phyloP scores from a whole-genome alignment of 495 filamentous ascomycete genomes.

The Penicillium mononematosum region DNA sequence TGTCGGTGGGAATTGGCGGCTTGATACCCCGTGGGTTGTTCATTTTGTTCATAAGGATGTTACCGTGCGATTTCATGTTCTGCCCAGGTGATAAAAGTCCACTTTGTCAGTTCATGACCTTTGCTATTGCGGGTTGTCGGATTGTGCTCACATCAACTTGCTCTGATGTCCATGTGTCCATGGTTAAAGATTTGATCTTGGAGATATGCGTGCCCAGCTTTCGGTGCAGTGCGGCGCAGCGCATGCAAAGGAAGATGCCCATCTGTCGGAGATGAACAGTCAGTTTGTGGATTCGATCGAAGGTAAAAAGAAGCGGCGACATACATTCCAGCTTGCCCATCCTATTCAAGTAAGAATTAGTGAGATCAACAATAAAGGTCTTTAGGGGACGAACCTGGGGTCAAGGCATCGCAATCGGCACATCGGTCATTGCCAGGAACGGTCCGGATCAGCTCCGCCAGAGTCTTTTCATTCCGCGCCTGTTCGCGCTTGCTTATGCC shows the following conservation, averaged over 20 bases:
- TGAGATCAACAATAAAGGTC: slow-evolving; percentile 1
- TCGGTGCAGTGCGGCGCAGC: slow-evolving; percentile 92
- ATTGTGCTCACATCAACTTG: slow-evolving; percentile 79
- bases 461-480: slow-evolving; percentile 87
- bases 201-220: slow-evolving; percentile 97
- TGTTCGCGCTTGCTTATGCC: slow-evolving; percentile 88
- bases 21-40: slow-evolving; percentile 84
- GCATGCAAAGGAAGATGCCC: slow-evolving; percentile 96
- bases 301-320: slow-evolving; percentile 32
- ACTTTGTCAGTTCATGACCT: slow-evolving; percentile 18
- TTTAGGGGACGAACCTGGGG: slow-evolving; percentile 69
- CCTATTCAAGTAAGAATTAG: slow-evolving; percentile 46
- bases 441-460: slow-evolving; percentile 85
- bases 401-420: slow-evolving; percentile 87
- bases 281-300: slow-evolving; percentile 18
- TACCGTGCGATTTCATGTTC: slow-evolving; percentile 92
- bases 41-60: slow-evolving; percentile 75
- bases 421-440: slow-evolving; percentile 93
- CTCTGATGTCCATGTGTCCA: slow-evolving; percentile 94
- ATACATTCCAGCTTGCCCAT: slow-evolving; percentile 99
- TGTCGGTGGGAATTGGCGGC: slow-evolving; percentile 79
- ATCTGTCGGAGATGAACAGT: slow-evolving; percentile 54
- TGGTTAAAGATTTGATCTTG: slow-evolving; percentile 96
- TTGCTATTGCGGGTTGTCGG: neutral
- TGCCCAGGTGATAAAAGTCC: slow-evolving; percentile 31